Percentiles rank a stretch among this genome's conserved stretches.
phyloP scores from a whole-genome alignment of 2,329 filamentous ascomycete genomes.

The Septoria petroselini region DNA sequence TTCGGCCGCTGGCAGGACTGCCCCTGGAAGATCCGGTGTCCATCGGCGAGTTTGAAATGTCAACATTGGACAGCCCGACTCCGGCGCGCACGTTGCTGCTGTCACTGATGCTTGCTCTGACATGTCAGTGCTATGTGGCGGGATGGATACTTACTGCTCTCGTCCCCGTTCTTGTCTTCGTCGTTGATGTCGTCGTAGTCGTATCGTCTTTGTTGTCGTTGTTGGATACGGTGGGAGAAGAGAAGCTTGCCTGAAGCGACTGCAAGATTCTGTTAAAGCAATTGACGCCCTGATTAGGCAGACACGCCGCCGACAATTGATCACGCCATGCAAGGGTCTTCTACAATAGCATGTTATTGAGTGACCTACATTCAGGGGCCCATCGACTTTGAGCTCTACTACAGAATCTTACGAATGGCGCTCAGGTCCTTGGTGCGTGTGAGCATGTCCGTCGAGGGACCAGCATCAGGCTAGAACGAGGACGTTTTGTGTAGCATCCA shows the following conservation, averaged over 20 bases:
- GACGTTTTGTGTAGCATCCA: no score
- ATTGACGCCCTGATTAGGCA: background rate
- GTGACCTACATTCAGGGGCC: background rate
- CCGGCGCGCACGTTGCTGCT: conserved; percentile 2
- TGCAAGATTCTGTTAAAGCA: background rate
- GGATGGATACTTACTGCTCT: background rate
- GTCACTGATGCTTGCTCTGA: conserved; percentile 8
- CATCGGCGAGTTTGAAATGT: no score
- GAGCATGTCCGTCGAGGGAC: no score
- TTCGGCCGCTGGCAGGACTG: no score
- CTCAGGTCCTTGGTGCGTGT: no score
- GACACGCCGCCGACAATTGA: background rate
- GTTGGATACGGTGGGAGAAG: background rate
- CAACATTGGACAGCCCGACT: background rate
- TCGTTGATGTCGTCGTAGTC: no score
- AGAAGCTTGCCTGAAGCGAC: background rate
- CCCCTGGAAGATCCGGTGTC: no score
- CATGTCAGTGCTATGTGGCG: background rate
- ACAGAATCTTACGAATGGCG: no score
- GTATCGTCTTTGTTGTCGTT: background rate
- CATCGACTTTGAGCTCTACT: no score
- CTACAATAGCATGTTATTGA: background rate
- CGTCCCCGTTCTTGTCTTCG: background rate
- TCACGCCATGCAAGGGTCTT: background rate
- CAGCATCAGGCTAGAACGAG: no score